phyloP scores from a whole-genome alignment of 176 grass and related monocot genomes.

The Stipa capillata region DNA sequence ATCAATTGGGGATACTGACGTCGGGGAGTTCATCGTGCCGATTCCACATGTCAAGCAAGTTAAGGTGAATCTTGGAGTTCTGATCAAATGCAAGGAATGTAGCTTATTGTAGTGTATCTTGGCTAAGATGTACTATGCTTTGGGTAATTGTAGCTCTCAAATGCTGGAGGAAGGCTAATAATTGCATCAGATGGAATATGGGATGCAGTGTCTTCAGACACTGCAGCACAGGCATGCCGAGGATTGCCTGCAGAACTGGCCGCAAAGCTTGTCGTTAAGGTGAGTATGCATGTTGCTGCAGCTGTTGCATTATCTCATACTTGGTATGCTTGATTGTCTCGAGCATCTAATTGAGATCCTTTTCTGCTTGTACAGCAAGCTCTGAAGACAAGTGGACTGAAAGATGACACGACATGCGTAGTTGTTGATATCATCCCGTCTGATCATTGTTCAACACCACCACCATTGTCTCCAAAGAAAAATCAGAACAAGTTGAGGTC shows the following conservation, averaged over 20 bases:
- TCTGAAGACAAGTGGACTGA: conserved; percentile 85
- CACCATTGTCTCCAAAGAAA: conserved; percentile 61
- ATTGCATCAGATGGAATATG: conserved; percentile 98
- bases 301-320: neutral
- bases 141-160: conserved; percentile 58
- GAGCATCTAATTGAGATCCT: neutral
- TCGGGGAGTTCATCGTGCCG: conserved; percentile 90
- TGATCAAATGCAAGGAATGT: conserved; percentile 6
- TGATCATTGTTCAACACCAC: conserved; percentile 47
- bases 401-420: conserved; percentile 95
- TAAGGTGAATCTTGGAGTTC: conserved; percentile 51
- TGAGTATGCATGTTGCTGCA: conserved; percentile 4
- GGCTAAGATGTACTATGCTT: conserved; percentile 10
- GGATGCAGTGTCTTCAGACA: conserved; percentile 78
- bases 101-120: conserved; percentile 19
- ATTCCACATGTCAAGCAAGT: conserved; percentile 99
- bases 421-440: conserved; percentile 91
- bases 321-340: neutral
- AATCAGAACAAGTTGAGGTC: conserved; percentile 69
- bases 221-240: conserved; percentile 63
- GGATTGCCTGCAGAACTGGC: conserved; percentile 78
- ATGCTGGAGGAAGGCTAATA: conserved; percentile 85
- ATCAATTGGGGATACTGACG: conserved; percentile 94
- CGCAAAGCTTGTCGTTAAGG: conserved; percentile 96
- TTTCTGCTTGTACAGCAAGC: conserved; percentile 62